Base-by-base conservation (phyloP, 1,284 basidiomycete genomes). In the Sphagnurus paluster region DNA sequence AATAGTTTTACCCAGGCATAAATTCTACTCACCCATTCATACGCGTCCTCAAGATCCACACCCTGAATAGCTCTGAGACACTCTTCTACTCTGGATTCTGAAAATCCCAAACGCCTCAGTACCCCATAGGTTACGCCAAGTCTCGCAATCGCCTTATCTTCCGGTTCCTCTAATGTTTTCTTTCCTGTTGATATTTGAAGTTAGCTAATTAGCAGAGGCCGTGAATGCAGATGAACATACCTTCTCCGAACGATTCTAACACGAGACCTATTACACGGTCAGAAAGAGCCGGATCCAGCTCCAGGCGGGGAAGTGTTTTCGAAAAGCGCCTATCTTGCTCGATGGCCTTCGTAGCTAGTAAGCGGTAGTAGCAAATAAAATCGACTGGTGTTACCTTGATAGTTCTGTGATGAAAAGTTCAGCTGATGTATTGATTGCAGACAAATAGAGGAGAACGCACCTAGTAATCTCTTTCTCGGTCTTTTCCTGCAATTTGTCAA, bases 381-480 rank as follows among this genome's bases (percentile, higher is more conserved):
- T 32, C n/a, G 14, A 33, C 2, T 14, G 23, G 3, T 50, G 48
- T 48, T 52, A 71, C 78, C 66, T 79, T 81, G 48, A 80, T 53
- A 20, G 70, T 66, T 58, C 71, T 74, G 32, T 36, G 33, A 11
- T 10, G 6, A 47, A 14, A 19, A 20, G 6, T 11, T 41, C 17
- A 36, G 42, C 14, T 33, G 46, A 21, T 11, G 10, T 35, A 39
- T 13, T 30, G 29, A 29, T 7, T 30, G 28, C 25, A 20, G 17
- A 9, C 10, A 38, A 33, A 56, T 67, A 16, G 42, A 79, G 81
- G 70, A 80, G 84, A 46, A 82, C 59, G 10, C 77, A 79, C 59
- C 93, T 78, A 2, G 74, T 67, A 43, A 95, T 82, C 57, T 98
- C 97, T 66, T 89, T 95, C 61, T 98, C 93, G 2, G 82, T 88